Evolutionary conservation across 179 eudicot species (phyloP), one percentile per base, ranked within the genome.

Genomic region (Silene vulgaris): DNA sequence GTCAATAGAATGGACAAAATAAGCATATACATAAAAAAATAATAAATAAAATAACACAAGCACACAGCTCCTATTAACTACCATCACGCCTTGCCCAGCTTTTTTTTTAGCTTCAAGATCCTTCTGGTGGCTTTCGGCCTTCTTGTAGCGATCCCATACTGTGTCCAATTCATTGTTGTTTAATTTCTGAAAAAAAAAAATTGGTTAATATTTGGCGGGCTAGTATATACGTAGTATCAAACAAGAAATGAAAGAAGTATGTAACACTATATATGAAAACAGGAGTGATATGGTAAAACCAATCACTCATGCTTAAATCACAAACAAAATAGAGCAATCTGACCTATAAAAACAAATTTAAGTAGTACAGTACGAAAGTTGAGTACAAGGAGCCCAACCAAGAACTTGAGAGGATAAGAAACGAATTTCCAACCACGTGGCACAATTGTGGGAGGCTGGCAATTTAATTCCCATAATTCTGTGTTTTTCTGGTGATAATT

Each of bases 81-180:
- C 99, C 97, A 89, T 89, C 60, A 67, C 82, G 72, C 79, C 87
- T 68, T 17, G 74, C 82, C 85, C 89, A 76, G 97, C 96, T 71
- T 80, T 74, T 75, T 66, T 88, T 81, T 86, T 78, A 19, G 91
- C 96, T 78, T 90, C 91, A 77, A 86, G 78, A 40, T 82, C 77
- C 81, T 85, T 90, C 77, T 84, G 88, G 67, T 78, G 88, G 78
- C 85, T 83, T 74, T 83, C 84, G 76, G 97, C 93, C 78, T 73
- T 75, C 83, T 65, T 61, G 76, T 80, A 89, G 71, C 76, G 63
- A 19, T 83, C 85, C 90, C 82, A 79, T 66, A 85, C 89, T 50
- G 81, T 82, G 72, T 73, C 71, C 72, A 88, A 65, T 78, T 93
- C 88, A 57, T 29, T 32, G 45, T 84, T 83, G 77, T 80, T 83